These are phyloP conservation scores for Polytrichum commune DNA, from an alignment of 225 moss, liverwort and hornwort species.

Conservation along the genomic window DNA sequence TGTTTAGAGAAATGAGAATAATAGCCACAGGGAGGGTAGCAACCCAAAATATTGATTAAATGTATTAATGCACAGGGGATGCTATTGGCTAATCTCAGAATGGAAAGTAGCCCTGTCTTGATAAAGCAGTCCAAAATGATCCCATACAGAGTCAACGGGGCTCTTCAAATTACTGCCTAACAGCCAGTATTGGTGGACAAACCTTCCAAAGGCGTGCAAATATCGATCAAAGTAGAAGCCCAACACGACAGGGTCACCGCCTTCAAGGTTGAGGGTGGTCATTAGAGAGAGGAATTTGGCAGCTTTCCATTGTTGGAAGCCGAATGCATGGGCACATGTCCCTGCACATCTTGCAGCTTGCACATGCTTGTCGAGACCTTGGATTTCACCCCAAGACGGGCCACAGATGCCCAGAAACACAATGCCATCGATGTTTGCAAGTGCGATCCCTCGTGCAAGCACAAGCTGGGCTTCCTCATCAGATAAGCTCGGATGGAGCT, in stretches of 20 bases:
- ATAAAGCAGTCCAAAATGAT: conserved; percentile 41
- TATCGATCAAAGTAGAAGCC: conserved; percentile 47
- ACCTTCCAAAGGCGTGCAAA: conserved; percentile 21
- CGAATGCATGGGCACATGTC: conserved; percentile 57
- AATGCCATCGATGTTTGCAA: conserved; percentile 29
- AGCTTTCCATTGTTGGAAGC: conserved; percentile 43
- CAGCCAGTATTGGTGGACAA: conserved; percentile 36
- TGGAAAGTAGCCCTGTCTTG: conserved; percentile 38
- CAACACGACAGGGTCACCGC: conserved; percentile 12
- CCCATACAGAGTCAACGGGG: neutral
- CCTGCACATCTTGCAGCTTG: conserved; percentile 40
- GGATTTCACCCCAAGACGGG: conserved; percentile 12
- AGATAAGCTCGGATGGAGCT: conserved; percentile 27
- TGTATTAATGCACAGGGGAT: neutral
- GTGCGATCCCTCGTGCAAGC: conserved; percentile 23
- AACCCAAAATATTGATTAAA: no score
- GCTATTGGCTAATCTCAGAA: conserved; percentile 25
- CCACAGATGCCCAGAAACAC: conserved; percentile 47
- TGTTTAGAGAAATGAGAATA: no score
- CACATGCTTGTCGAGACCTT: neutral
- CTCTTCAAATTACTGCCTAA: conserved; percentile 50
- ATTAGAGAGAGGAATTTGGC: conserved; percentile 40
- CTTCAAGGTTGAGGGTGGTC: conserved; percentile 27
- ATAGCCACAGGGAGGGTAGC: no score
- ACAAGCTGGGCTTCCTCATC: conserved; percentile 6